Base-by-base conservation (phyloP, 2,329 filamentous ascomycete species). In the Cyanodermella asteris region DNA sequence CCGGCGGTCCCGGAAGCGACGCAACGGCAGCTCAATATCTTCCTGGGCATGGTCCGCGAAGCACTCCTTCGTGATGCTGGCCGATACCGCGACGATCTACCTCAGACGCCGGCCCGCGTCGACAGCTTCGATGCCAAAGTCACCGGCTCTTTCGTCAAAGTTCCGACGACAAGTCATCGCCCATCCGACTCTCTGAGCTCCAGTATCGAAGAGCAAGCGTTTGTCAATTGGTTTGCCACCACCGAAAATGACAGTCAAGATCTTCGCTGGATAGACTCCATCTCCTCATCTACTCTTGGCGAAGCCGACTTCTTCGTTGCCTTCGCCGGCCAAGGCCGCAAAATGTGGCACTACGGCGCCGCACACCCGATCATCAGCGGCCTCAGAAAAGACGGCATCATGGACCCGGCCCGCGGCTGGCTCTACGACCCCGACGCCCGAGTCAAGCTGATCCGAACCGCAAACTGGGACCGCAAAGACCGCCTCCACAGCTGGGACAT, bases 321-420 rank as follows among this genome's bases (percentile, higher is more conserved):
- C 2, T 59, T 58, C 25, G 45, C 49, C 6, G 49, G 48, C 8
- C 47, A 51, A 31, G 49, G 43, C 3, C 36, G 49, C 7, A 30
- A 35, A 14, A 38, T 47, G 9, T 52, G 45, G 40, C 32, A 33
- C 18, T 33, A 31, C 21, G 30, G 28, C 12, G 45, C 49, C 4
- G 47, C 50, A 1, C 49, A 56, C 34, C 42, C 51, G 2, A 51
- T 58, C 12, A 33, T 57, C 0, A n/a, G n/a, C n/a, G 30, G 28
- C 5, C 50, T 16, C 9, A 25, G 12, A 11, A n/a, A 17, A 7
- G 13, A 25, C 12, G 12, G 12, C 16, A 11, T 18, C 6, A 11
- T 4, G 12, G 5, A 18, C 16, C 21, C 11, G 21, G 7, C 7
- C n/a, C 21, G 14, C 14, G 21, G 21, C 14, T 10, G 21, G 11